Conservation (phyloP, 768 basidiomycete species). For the Phaffia tasmanica region DNA sequence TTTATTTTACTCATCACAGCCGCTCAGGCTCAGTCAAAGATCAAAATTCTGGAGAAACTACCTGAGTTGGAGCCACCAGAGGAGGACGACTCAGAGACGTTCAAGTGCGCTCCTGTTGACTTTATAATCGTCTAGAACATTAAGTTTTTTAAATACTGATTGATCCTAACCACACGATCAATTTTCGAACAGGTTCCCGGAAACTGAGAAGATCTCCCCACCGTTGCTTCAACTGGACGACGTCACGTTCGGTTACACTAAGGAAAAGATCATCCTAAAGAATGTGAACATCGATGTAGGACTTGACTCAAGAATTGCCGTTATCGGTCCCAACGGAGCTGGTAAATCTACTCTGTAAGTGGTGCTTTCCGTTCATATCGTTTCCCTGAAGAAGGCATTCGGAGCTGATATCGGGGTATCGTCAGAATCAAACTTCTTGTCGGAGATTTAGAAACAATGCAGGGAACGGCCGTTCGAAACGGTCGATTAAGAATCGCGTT, state of each 20-base stretch:
- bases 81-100: conserved; percentile 79
- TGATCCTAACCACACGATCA: conserved; percentile 2
- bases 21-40: conserved; percentile 70
- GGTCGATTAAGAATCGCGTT: conserved; percentile 62
- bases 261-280: conserved; percentile 64
- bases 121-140: not conserved
- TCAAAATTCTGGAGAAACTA: conserved; percentile 70
- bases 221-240: conserved; percentile 85
- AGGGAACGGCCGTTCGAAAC: conserved; percentile 77
- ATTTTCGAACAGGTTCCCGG: conserved; percentile 57
- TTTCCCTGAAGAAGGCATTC: too few species aligned
- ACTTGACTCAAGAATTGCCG: conserved; percentile 85
- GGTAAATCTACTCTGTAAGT: conserved; percentile 89
- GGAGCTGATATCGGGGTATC: conserved; percentile 1
- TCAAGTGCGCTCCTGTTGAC: conserved; percentile 49
- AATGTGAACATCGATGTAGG: conserved; percentile 80
- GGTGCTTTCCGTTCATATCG: not conserved
- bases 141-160: not conserved
- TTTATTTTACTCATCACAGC: conserved; percentile 43
- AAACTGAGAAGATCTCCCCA: conserved; percentile 93
- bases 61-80: conserved; percentile 90
- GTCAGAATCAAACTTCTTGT: conserved; percentile 81
- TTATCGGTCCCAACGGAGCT: conserved; percentile 53
- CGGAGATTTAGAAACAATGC: conserved; percentile 60
- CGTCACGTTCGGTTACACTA: conserved; percentile 75